Base-by-base conservation (phyloP, 257 asterid species). In the Catharanthus roseus region DNA sequence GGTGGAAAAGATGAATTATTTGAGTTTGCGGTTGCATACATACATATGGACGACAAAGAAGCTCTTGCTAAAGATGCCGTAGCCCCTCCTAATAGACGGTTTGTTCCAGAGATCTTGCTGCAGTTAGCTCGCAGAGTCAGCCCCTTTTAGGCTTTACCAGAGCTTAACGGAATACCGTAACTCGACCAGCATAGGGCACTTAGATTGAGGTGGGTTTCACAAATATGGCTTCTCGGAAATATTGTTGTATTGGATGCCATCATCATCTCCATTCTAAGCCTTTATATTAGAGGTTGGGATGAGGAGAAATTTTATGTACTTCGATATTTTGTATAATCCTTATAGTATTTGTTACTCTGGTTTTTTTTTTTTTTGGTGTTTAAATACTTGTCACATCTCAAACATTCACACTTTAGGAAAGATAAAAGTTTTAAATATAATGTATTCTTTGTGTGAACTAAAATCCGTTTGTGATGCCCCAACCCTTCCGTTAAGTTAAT, bases 1-100 rank as follows among this genome's bases (percentile, higher is more conserved):
- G 99, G 97, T 23, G 98, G 99, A 50, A 84, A 83, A 82, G 98
- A 90, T 26, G 96, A 95, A 71, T 85, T 95, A 55, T 90, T 92
- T 26, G 97, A 91, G 76, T 77, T 73, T 54, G 45, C 91, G 71
- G 90, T 93, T n/a, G 85, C 82, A 57, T 81, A 80, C 77, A 88
- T 93, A 82, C 95, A 90, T 45, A 81, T 90, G 0, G 85, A 72
- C 41, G 99, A 93, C 75, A 63, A 73, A 72, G 93, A 89, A 78
- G 96, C 96, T 74, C 87, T 88, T 66, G 96, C 79, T 24, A 87
- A 72, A 78, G 95, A 89, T 81, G 91, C 87, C 53, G 66, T 60
- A 73, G 95, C 90, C 49, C 89, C 91, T 84, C 91, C 89, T 9
- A 89, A 95, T 78, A 78, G 77, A 65, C 95, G 96, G 28, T 83